These are phyloP conservation scores for Taphrina confusa DNA, from an alignment of 1,139 yeast genomes.

Conservation along the genomic window DNA sequence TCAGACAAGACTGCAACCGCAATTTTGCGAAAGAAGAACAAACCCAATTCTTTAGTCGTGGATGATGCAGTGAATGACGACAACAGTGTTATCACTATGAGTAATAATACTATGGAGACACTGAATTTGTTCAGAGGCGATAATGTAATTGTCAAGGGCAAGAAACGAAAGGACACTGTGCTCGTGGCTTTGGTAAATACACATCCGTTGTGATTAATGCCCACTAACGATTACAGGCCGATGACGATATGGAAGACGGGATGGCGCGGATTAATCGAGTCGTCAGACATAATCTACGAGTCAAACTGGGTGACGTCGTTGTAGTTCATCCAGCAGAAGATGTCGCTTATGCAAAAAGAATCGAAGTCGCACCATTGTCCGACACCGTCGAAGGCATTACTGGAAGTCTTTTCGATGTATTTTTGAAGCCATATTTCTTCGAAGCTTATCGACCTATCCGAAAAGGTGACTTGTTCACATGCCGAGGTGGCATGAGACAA, in stretches of 20 bases:
- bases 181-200: constrained; percentile 67
- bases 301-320: constrained; percentile 88
- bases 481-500: constrained; percentile 98
- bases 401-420: constrained; percentile 95
- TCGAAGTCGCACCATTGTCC: constrained; percentile 94
- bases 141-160: constrained; percentile 94
- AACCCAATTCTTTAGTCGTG: constrained; percentile 84
- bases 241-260: constrained; percentile 96
- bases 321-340: constrained; percentile 96
- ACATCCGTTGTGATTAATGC: not conserved
- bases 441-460: constrained; percentile 99
- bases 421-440: constrained; percentile 94
- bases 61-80: constrained; percentile 98
- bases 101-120: constrained; percentile 92
- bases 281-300: constrained; percentile 91
- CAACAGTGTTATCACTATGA: constrained; percentile 92
- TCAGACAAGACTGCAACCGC: constrained; percentile 68
- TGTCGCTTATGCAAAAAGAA: constrained; percentile 79
- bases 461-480: constrained; percentile 94
- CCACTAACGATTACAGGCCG: constrained; percentile 49
- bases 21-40: constrained; percentile 94
- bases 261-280: constrained; percentile 92
- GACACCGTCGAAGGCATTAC: constrained; percentile 98
- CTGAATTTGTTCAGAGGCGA: constrained; percentile 96
- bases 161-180: constrained; percentile 98